Conservation (phyloP, 345 rosid genomes). For the Sisymbrium irio region DNA sequence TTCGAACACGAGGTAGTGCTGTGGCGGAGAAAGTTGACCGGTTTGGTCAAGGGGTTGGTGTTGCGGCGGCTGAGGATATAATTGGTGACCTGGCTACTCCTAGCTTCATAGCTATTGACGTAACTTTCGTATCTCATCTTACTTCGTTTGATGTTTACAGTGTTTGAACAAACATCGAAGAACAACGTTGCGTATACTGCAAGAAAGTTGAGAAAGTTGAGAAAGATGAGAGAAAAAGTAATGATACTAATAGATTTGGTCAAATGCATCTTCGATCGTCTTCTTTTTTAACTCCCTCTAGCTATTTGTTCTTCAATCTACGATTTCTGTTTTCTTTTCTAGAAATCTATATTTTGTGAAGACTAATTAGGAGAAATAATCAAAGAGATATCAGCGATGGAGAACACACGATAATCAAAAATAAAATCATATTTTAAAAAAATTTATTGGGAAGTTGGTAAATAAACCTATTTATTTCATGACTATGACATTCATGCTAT, state of each 20-base stretch:
- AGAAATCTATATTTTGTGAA: not conserved
- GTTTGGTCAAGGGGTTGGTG: constrained; percentile 4
- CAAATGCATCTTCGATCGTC: not conserved
- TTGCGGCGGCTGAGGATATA: constrained; percentile 16
- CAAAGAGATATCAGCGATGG: not conserved
- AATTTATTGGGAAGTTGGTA: not conserved
- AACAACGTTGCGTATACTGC: not conserved
- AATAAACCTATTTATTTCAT: not conserved
- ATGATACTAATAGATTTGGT: not conserved
- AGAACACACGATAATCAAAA: not conserved
- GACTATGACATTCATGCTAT: not conserved
- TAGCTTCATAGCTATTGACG: not conserved
- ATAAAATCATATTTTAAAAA: not conserved
- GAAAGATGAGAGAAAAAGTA: not conserved
- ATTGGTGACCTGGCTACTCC: not conserved
- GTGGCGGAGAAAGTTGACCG: constrained; percentile 18
- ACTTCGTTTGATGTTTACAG: not conserved
- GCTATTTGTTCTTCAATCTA: not conserved
- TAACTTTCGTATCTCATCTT: not conserved
- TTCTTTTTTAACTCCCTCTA: not conserved
- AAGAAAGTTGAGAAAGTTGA: constrained; percentile 9
- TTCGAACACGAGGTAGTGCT: not conserved
- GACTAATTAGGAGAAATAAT: not conserved
- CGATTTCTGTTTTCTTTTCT: not conserved
- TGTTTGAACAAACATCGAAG: not conserved